Evolutionary conservation across 2,329 filamentous ascomycete species (phyloP).

Genomic region (Metarhizium rileyi): DNA sequence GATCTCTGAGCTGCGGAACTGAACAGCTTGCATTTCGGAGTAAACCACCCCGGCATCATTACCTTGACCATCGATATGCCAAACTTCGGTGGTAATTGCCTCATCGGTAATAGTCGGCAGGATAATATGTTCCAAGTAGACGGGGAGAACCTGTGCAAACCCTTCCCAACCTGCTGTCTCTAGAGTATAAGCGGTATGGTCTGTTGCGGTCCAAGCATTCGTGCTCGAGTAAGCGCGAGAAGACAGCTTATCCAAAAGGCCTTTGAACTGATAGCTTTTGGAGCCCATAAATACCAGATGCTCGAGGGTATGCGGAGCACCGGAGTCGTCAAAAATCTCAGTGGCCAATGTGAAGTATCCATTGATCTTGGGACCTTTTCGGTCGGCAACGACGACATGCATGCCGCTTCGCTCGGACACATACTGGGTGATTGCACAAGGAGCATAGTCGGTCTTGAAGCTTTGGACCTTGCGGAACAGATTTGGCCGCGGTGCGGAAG

Average conservation of each 20-base stretch:
- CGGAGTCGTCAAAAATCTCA: constrained; percentile 95
- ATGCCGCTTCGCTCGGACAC: constrained; percentile 90
- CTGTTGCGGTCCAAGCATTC: constrained; percentile 94
- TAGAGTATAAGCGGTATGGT: constrained; percentile 92
- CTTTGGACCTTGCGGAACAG: constrained; percentile 77
- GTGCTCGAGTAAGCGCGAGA: constrained; percentile 88
- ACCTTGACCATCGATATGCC: constrained; percentile 87
- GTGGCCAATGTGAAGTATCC: constrained; percentile 94
- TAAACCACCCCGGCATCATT: constrained; percentile 97
- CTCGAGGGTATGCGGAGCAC: constrained; percentile 79
- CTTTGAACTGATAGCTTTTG: constrained; percentile 88
- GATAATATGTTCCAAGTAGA: constrained; percentile 92
- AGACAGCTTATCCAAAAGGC: constrained; percentile 86
- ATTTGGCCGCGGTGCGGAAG: constrained; percentile 2
- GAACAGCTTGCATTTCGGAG: constrained; percentile 95
- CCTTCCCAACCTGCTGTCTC: constrained; percentile 96
- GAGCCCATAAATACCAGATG: constrained; percentile 85
- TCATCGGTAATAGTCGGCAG: constrained; percentile 87
- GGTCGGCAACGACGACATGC: constrained; percentile 85
- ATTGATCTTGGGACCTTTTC: constrained; percentile 87
- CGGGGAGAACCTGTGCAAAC: constrained; percentile 85
- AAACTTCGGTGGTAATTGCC: constrained; percentile 88
- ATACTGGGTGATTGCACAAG: constrained; percentile 86
- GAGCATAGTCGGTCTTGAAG: constrained; percentile 85
- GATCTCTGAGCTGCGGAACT: constrained; percentile 74